Conservation (phyloP, 352 stramenopile species). For the Globisporangium middletonii region DNA sequence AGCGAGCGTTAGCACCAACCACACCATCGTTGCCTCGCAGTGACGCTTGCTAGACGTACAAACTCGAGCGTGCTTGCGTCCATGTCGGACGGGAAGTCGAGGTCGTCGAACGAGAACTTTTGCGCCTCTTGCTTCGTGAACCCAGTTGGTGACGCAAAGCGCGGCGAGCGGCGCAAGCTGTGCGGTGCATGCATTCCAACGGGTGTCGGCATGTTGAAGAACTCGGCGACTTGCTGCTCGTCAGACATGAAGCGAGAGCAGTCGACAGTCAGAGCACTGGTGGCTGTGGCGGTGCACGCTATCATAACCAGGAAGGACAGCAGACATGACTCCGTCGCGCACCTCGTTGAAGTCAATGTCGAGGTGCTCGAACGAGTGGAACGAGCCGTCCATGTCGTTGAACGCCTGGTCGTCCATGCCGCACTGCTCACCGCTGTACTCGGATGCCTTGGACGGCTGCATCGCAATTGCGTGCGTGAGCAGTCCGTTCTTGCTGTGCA, state of each 20-base stretch:
- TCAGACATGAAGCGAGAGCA: neutral
- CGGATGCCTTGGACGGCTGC: slow-evolving; percentile 22
- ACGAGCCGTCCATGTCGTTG: slow-evolving; percentile 53
- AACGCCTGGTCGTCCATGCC: slow-evolving; percentile 26
- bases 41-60: slow-evolving; percentile 26
- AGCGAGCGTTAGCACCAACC: neutral
- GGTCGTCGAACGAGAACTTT: slow-evolving; percentile 84
- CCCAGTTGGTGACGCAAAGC: slow-evolving; percentile 57
- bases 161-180: slow-evolving; percentile 67
- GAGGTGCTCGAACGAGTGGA: slow-evolving; percentile 77
- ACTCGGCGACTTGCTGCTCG: slow-evolving; percentile 71
- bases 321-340: neutral
- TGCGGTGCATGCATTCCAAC: slow-evolving; percentile 53
- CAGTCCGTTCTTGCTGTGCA: slow-evolving; percentile 10
- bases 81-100: slow-evolving; percentile 72
- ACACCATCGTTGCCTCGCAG: neutral
- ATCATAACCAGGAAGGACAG: neutral
- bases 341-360: slow-evolving; percentile 86
- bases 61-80: slow-evolving; percentile 70
- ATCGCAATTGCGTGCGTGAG: slow-evolving; percentile 23
- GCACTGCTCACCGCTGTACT: slow-evolving; percentile 11
- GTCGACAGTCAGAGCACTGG: neutral
- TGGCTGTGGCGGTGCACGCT: neutral
- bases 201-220: slow-evolving; percentile 73
- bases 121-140: slow-evolving; percentile 68